Evolutionary conservation across 108 stramenopile genomes (phyloP).

Genomic region (Cyclotella baltica): DNA sequence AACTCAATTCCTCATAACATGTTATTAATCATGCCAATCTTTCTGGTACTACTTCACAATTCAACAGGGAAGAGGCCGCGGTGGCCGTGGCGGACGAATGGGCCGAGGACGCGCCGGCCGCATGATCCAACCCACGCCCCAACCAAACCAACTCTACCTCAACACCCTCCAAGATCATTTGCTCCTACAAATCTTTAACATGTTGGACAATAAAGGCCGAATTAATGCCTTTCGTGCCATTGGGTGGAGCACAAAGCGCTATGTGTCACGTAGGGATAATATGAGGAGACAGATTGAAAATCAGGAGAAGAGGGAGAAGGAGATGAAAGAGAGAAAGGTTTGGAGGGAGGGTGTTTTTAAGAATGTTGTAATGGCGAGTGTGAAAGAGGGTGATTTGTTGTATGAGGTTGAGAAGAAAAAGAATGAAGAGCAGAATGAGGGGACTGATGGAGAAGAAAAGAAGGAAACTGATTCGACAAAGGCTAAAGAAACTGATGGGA

Average conservation of each 20-base stretch:
- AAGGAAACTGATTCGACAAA: neutral
- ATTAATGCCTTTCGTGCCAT: constrained; percentile 26
- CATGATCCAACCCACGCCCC: neutral
- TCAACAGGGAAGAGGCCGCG: neutral
- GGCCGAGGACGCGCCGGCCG: neutral
- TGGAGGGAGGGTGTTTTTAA: neutral
- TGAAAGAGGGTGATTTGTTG: neutral
- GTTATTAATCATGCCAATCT: neutral
- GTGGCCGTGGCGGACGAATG: neutral
- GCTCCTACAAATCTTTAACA: constrained; percentile 4
- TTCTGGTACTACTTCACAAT: neutral
- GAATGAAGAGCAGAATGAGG: constrained; percentile 2
- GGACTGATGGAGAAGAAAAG: constrained; percentile 15
- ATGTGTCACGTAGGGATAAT: constrained; percentile 12
- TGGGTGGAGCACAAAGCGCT: constrained; percentile 25
- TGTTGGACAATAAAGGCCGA: constrained; percentile 24
- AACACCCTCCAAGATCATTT: constrained; percentile 11
- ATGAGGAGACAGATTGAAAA: constrained; percentile 9
- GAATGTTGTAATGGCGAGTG: neutral
- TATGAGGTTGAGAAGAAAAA: constrained; percentile 1
- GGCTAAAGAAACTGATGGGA: constrained; percentile 3
- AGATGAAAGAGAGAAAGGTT: constrained; percentile 8
- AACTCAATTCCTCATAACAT: neutral
- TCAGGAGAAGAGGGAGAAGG: constrained; percentile 16
- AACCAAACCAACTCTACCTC: neutral